A percentile compares a stretch with the other conserved stretches of the same genome.
phyloP scores from a whole-genome alignment of 2,329 filamentous ascomycete species.

The Clonostachys sp. region DNA sequence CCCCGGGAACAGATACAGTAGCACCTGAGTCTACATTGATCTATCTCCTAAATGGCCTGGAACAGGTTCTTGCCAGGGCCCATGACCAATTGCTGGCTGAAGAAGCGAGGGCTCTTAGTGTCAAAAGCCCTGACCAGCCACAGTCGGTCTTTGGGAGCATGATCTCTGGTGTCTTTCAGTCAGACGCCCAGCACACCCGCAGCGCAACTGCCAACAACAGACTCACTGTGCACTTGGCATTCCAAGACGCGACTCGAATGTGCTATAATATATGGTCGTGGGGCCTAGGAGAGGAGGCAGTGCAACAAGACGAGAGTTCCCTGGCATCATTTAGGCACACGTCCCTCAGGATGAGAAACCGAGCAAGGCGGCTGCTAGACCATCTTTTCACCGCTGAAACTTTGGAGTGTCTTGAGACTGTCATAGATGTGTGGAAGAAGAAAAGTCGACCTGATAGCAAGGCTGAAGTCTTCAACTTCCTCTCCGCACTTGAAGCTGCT shows the following conservation, averaged over 20 bases:
- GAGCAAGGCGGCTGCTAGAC: constrained; percentile 81
- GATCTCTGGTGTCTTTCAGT: constrained; percentile 84
- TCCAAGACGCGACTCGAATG: constrained; percentile 90
- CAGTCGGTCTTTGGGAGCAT: constrained; percentile 93
- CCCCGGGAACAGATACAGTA: constrained; percentile 12
- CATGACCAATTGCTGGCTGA: constrained; percentile 79
- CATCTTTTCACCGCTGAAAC: constrained; percentile 91
- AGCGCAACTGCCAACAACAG: constrained; percentile 88
- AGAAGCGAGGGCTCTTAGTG: constrained; percentile 62
- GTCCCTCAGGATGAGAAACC: constrained; percentile 84
- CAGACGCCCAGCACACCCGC: constrained; percentile 71
- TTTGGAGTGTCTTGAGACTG: constrained; percentile 87
- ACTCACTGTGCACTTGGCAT: constrained; percentile 89
- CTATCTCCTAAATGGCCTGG: constrained; percentile 85
- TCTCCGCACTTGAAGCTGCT: constrained; percentile 88
- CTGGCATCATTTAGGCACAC: constrained; percentile 86
- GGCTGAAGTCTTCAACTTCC: constrained; percentile 72
- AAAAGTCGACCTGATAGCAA: constrained; percentile 40
- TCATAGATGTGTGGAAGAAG: constrained; percentile 77
- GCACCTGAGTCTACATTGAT: constrained; percentile 70
- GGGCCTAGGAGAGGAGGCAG: constrained; percentile 62
- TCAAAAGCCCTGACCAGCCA: constrained; percentile 76
- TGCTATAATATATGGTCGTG: constrained; percentile 96
- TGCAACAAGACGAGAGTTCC: constrained; percentile 59
- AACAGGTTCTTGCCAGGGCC: constrained; percentile 81